Conservation (phyloP, 2,329 filamentous ascomycete species). For the Phyllosticta citrichinensis region DNA sequence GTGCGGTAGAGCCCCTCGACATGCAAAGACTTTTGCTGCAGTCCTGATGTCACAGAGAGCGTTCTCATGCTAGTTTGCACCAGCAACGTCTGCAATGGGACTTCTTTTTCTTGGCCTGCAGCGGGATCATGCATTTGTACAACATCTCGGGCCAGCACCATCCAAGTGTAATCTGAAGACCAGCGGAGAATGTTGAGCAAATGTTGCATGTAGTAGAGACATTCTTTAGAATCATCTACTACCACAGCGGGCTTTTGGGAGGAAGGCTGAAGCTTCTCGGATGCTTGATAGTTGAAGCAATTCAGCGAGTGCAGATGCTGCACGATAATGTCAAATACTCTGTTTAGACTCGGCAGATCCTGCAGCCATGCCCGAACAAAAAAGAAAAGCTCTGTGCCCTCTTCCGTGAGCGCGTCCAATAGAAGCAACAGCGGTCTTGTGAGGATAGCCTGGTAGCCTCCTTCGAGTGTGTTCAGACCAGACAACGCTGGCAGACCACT, state of each 20-base stretch:
- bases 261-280: slow-evolving; percentile 12
- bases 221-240: slow-evolving; percentile 61
- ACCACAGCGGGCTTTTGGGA: slow-evolving; percentile 8
- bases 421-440: slow-evolving; percentile 72
- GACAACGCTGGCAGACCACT: slow-evolving; percentile 18
- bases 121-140: slow-evolving; percentile 40
- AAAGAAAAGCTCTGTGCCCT: slow-evolving; percentile 63
- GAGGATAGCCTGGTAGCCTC: slow-evolving; percentile 63
- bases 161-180: slow-evolving; percentile 60
- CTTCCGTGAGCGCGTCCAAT: slow-evolving; percentile 66
- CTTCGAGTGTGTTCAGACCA: slow-evolving; percentile 34
- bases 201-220: slow-evolving; percentile 67
- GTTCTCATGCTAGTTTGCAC: slow-evolving; percentile 56
- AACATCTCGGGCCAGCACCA: slow-evolving; percentile 54
- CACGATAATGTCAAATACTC: slow-evolving; percentile 31
- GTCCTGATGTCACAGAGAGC: slow-evolving; percentile 33
- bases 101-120: slow-evolving; percentile 36
- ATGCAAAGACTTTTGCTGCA: slow-evolving; percentile 14
- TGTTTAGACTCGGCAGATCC: slow-evolving; percentile 43
- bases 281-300: slow-evolving; percentile 15
- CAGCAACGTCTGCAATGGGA: slow-evolving; percentile 57
- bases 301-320: slow-evolving; percentile 23
- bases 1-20: slow-evolving; percentile 59
- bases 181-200: slow-evolving; percentile 63
- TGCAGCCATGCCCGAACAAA: slow-evolving; percentile 75